phyloP scores from a whole-genome alignment of 2,329 filamentous ascomycete genomes.

The Talaromyces sp. region DNA sequence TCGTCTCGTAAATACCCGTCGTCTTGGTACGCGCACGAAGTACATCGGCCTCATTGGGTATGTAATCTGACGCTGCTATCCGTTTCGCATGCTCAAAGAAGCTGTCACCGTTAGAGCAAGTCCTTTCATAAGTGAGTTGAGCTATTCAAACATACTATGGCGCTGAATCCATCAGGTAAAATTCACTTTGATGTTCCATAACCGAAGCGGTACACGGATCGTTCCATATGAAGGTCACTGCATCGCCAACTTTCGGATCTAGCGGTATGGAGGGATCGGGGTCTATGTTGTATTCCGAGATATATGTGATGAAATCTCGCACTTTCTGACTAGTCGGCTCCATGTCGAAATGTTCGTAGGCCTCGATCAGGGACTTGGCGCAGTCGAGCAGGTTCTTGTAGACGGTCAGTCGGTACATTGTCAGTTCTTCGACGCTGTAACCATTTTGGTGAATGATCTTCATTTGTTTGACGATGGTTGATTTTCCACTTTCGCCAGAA shows the following conservation, averaged over 20 bases:
- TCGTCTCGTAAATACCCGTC: slow-evolving; percentile 97
- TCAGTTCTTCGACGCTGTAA: slow-evolving; percentile 89
- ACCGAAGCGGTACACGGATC: slow-evolving; percentile 78
- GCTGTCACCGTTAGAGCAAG: slow-evolving; percentile 49
- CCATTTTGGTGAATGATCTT: slow-evolving; percentile 99
- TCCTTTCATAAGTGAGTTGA: neutral
- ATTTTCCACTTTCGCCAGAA: slow-evolving; percentile 97
- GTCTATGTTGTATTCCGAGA: slow-evolving; percentile 84
- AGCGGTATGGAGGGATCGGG: slow-evolving; percentile 83
- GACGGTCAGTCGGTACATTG: slow-evolving; percentile 90
- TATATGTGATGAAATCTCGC: slow-evolving; percentile 69
- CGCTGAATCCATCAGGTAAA: slow-evolving; percentile 98
- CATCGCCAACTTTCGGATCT: slow-evolving; percentile 73
- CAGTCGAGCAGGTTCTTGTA: slow-evolving; percentile 99
- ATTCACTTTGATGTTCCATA: slow-evolving; percentile 93
- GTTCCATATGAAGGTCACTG: slow-evolving; percentile 83
- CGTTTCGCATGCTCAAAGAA: slow-evolving; percentile 92
- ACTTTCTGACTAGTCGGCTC: slow-evolving; percentile 69
- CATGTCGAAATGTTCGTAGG: slow-evolving; percentile 88
- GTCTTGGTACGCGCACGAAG: slow-evolving; percentile 95
- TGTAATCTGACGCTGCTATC: slow-evolving; percentile 79
- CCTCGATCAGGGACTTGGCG: slow-evolving; percentile 85
- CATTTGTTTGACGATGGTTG: slow-evolving; percentile 99
- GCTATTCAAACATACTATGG: slow-evolving; percentile 70
- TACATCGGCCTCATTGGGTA: slow-evolving; percentile 91